Evolutionary conservation across 805 yeast genomes (phyloP).

Genomic region (Saturnispora gosingensis): DNA sequence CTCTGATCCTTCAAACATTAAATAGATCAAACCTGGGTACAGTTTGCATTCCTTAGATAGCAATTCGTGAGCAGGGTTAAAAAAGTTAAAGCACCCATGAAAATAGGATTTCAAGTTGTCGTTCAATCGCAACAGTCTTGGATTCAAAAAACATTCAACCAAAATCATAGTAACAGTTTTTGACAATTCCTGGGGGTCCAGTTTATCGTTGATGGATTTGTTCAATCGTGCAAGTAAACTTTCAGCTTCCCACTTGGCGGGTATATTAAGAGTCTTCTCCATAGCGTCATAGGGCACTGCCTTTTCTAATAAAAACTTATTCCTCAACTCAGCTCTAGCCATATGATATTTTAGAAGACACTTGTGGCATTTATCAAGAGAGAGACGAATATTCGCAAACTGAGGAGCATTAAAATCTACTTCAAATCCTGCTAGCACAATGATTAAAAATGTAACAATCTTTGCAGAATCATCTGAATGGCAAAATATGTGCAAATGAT

Average conservation of each 20-base stretch:
- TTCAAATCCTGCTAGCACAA: constrained; percentile 13
- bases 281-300: constrained; percentile 23
- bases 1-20: constrained; percentile 44
- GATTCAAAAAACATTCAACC: constrained; percentile 44
- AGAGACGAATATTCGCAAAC: constrained; percentile 14
- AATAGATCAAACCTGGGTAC: constrained; percentile 44
- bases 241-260: constrained; percentile 22
- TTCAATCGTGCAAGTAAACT: constrained; percentile 13
- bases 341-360: constrained; percentile 48
- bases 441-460: constrained; percentile 9
- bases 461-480: constrained; percentile 7
- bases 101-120: constrained; percentile 30
- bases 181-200: constrained; percentile 8
- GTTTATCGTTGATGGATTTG: constrained; percentile 17
- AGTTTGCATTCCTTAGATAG: constrained; percentile 17
- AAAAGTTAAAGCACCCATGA: constrained; percentile 26
- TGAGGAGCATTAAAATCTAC: constrained; percentile 27
- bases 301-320: constrained; percentile 43
- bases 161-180: constrained; percentile 25
- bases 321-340: constrained; percentile 42
- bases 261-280: constrained; percentile 17
- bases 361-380: constrained; percentile 39
- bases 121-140: constrained; percentile 37
- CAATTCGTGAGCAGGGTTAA: constrained; percentile 10
- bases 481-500: constrained; percentile 31